phyloP scores from a whole-genome alignment of 2,329 filamentous ascomycete genomes.

The Cladosporium oxysporum region DNA sequence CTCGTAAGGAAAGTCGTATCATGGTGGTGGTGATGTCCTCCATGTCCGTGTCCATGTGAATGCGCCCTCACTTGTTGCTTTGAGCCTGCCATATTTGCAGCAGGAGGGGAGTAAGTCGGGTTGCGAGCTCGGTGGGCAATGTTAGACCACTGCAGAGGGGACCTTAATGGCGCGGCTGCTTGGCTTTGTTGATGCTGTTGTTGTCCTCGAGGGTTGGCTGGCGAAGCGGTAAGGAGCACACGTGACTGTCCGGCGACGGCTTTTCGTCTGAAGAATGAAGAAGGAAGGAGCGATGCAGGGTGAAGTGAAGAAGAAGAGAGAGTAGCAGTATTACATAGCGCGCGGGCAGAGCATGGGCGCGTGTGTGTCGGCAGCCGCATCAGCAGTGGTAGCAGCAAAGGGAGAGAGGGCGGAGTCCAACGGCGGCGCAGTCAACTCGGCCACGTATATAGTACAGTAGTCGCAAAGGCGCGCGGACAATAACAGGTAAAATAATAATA shows the following conservation, averaged over 20 bases:
- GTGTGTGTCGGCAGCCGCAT: slow-evolving; percentile 17
- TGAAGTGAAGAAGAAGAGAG: not conserved
- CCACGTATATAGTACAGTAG: not conserved
- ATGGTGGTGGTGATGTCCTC: slow-evolving; percentile 69
- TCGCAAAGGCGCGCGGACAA: not conserved
- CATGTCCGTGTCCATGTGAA: slow-evolving; percentile 54
- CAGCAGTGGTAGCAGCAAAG: not conserved
- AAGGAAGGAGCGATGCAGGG: not conserved
- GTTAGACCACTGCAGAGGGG: slow-evolving; percentile 38
- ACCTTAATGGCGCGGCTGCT: slow-evolving; percentile 17
- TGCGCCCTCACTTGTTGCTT: slow-evolving; percentile 34
- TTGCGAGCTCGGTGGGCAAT: slow-evolving; percentile 34
- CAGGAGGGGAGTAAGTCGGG: not conserved
- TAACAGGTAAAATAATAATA: not conserved
- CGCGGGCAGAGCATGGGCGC: slow-evolving; percentile 14
- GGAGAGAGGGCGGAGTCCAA: slow-evolving; percentile 1
- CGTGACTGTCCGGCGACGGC: slow-evolving; percentile 10
- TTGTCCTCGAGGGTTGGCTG: not conserved
- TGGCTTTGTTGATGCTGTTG: slow-evolving; percentile 2
- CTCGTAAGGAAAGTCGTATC: slow-evolving; percentile 83
- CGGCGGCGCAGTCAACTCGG: not conserved
- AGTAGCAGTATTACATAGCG: slow-evolving; percentile 14
- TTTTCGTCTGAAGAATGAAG: slow-evolving; percentile 1
- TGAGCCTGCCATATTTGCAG: slow-evolving; percentile 3
- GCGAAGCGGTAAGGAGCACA: slow-evolving; percentile 19